Base-by-base conservation (phyloP, 169 alveolate species). In the Cryptosporidium muris region DNA sequence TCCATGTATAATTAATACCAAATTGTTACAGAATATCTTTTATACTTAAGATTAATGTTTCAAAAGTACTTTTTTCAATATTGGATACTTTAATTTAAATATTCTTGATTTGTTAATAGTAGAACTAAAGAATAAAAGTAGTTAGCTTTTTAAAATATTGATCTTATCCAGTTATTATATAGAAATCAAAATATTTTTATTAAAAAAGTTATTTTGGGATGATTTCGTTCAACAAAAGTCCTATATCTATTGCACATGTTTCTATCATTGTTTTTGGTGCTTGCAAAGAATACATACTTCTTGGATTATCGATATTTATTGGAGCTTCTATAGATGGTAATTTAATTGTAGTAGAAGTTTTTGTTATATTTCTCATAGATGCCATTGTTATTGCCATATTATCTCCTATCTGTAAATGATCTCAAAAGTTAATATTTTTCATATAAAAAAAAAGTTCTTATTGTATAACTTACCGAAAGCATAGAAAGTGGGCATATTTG, bases 231-330 rank as follows among this genome's bases (percentile, higher is more conserved):
- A 74, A 63, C 25, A 74, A 5, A 11, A 74, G 37, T 6, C 85
- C 85, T 8, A 74, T 58, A 14, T 74, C 85, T 11, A 60, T 60
- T 7, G 85, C 54, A 36, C 54, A 74, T 54, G 85, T 43, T 45
- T 74, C 85, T n/a, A 74, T 74, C 54, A 74, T 74, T 7, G 56
- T 47, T 3, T 8, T 25, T 7, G 85, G 85, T 34, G 67, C 58
- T 48, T 74, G 85, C 5, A 54, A 12, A 3, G 60, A 16, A 43
- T 74, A 74, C 12, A 74, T 34, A 8, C 74, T 40, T 48, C 85
- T 63, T 58, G 85, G 85, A 43, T 74, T 68, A 36, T 74, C 85
- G 0, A 74, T 74, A 12, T 74, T 74, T 40, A 74, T 62, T 0
- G 49, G 68, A 8, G 85, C 34, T 34, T 74, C 85, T 16, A 48